A percentile compares a stretch with the other conserved stretches of the same genome.
Conservation (phyloP, 257 asterid genomes). For the Solanum sejunctum region DNA sequence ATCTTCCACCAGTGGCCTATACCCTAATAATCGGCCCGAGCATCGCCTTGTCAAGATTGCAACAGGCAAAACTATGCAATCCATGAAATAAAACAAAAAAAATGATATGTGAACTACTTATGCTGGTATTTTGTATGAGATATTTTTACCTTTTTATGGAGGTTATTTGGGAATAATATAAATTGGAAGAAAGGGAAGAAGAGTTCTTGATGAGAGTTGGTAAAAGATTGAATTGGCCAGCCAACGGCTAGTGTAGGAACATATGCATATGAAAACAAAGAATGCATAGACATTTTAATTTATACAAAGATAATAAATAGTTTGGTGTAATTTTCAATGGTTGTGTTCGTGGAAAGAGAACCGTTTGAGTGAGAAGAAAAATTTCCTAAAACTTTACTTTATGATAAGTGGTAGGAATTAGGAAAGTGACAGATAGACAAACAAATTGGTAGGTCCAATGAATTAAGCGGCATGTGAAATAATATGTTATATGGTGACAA, state of each 20-base stretch:
- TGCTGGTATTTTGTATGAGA: neutral
- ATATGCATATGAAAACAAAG: neutral
- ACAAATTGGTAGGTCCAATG: neutral
- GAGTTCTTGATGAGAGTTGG: neutral
- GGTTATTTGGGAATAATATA: neutral
- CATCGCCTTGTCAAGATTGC: constrained; percentile 18
- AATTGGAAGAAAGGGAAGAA: neutral
- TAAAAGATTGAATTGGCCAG: neutral
- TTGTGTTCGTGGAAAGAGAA: neutral
- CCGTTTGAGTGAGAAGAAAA: neutral
- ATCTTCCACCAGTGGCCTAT: constrained; percentile 13
- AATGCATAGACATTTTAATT: neutral
- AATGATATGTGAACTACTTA: neutral
- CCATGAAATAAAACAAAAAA: constrained; percentile 5
- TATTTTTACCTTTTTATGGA: neutral
- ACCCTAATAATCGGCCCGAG: constrained; percentile 11
- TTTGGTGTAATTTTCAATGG: neutral
- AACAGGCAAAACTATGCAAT: constrained; percentile 21
- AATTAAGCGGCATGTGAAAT: neutral
- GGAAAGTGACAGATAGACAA: neutral
- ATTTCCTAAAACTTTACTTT: neutral
- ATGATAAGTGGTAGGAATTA: neutral
- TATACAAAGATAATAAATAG: neutral
- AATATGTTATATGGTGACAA: neutral
- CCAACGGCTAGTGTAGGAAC: constrained; percentile 2